Conservation (phyloP, 768 basidiomycete genomes). For the Tricholoma saponaceum region DNA sequence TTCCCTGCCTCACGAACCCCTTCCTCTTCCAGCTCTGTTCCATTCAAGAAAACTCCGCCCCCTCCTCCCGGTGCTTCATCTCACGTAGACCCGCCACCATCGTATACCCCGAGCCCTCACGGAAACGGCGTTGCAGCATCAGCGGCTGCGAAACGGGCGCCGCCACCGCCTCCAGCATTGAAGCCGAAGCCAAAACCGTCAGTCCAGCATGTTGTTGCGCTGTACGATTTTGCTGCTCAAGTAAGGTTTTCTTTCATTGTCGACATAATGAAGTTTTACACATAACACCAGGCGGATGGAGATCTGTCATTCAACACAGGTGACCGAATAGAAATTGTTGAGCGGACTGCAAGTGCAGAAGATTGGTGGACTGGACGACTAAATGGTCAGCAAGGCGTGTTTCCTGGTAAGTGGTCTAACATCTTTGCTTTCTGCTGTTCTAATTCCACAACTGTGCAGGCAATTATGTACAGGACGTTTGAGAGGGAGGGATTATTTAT, state of each 20-base stretch:
- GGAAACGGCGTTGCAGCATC: conserved; percentile 23
- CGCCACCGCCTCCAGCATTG: conserved; percentile 89
- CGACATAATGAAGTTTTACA: conserved; percentile 1
- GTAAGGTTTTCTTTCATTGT: conserved; percentile 28
- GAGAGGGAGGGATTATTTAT: neutral
- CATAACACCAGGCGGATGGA: conserved; percentile 64
- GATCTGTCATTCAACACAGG: conserved; percentile 89
- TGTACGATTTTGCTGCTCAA: conserved; percentile 95
- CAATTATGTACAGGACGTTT: conserved; percentile 61
- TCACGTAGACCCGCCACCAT: conserved; percentile 38
- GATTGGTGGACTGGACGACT: conserved; percentile 98
- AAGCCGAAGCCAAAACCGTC: conserved; percentile 82
- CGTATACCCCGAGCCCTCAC: conserved; percentile 32
- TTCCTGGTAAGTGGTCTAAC: conserved; percentile 63
- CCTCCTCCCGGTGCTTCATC: conserved; percentile 43
- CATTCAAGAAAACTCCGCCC: conserved; percentile 41
- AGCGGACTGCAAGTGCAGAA: conserved; percentile 75
- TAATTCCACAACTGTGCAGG: conserved; percentile 31
- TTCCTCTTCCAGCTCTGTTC: conserved; percentile 30
- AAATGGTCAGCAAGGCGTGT: conserved; percentile 81
- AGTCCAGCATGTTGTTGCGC: conserved; percentile 78
- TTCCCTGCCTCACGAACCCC: conserved; percentile 26
- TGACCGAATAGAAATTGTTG: conserved; percentile 87
- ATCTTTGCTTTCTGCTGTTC: neutral
- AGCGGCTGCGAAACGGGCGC: conserved; percentile 63